Conservation (phyloP, 2,329 filamentous ascomycete genomes). For the Calonectria honghensis region DNA sequence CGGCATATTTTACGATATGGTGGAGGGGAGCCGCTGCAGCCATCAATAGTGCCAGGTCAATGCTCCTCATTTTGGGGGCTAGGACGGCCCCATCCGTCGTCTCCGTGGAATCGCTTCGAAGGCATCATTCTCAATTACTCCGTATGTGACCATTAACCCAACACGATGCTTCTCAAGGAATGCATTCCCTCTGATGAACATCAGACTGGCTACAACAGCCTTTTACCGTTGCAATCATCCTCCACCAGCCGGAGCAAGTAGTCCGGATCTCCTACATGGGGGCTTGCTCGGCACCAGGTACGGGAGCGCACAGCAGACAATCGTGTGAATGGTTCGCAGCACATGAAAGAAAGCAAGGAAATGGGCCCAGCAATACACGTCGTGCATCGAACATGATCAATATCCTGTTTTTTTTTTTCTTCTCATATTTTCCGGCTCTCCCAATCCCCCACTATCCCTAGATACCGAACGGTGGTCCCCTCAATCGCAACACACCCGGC, state of each 20-base stretch:
- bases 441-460: conserved; percentile 2
- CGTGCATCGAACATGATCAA: conserved; percentile 18
- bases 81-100: conserved; percentile 3
- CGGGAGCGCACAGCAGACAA: background rate
- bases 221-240: conserved; percentile 8
- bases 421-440: conserved; percentile 9
- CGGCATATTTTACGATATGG: background rate
- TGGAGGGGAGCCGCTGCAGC: conserved; percentile 20
- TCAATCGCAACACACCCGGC: conserved; percentile 14
- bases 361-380: background rate
- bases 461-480: conserved; percentile 13
- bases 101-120: conserved; percentile 27
- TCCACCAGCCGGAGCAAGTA: conserved; percentile 35
- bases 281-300: background rate
- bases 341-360: conserved; percentile 13
- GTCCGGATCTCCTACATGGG: conserved; percentile 29
- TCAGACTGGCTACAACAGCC: conserved; percentile 2
- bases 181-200: background rate
- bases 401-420: conserved; percentile 31
- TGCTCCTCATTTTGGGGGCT: conserved; percentile 16
- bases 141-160: background rate
- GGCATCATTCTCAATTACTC: conserved; percentile 1
- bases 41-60: conserved; percentile 28
- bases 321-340: background rate
- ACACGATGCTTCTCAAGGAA: background rate